Base-by-base conservation (phyloP, 2,329 filamentous ascomycete genomes). In the Dichotomopilus funicola region DNA sequence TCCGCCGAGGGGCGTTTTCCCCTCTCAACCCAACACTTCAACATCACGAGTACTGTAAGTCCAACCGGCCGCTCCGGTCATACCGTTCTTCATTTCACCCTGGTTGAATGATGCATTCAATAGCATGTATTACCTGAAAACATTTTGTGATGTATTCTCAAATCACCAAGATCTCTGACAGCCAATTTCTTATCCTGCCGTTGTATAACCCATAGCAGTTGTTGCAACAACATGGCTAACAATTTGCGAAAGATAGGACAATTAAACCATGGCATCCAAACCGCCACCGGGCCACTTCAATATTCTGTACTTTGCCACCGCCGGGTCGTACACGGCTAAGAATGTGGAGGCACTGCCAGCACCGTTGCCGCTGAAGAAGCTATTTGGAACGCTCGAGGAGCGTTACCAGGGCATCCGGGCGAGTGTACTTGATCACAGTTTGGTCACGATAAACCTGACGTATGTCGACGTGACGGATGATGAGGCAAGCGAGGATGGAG, bases 271-370 rank as follows among this genome's bases (percentile, higher is more conserved):
- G 35, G 61, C 69, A 1, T 66, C 76, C 0, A 79, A 77, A 59
- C 70, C 80, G 9, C 81, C 82, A 1, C 61, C 73, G 44, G 85
- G 80, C n/a, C 80, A 88, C 62, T 95, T 94, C 73, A 87, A 80
- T 55, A 74, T 95, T 46, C 81, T 94, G 54, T 95, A 92, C 73
- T 95, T 95, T 72, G 89, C 89, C 56, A 80, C 82, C 59, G 88
- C 88, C 11, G 79, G 80, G 55, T 85, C 85, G 36, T 88, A 80
- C 69, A 90, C 89, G 1, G 75, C 76, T n/a, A 87, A 82, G 66
- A 78, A 85, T 57, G 74, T 75, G 59, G 89, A 94, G 66, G 65
- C 73, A 12, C 68, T 94, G 9, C 75, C 80, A 2, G 88, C 88
- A 10, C 87, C 88, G 38, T 68, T 91, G 38, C 73, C 78, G 1